A percentile compares a stretch with the other conserved stretches of the same genome.
Conservation (phyloP, 176 grass and related monocot species). For the Zoysia japonica region DNA sequence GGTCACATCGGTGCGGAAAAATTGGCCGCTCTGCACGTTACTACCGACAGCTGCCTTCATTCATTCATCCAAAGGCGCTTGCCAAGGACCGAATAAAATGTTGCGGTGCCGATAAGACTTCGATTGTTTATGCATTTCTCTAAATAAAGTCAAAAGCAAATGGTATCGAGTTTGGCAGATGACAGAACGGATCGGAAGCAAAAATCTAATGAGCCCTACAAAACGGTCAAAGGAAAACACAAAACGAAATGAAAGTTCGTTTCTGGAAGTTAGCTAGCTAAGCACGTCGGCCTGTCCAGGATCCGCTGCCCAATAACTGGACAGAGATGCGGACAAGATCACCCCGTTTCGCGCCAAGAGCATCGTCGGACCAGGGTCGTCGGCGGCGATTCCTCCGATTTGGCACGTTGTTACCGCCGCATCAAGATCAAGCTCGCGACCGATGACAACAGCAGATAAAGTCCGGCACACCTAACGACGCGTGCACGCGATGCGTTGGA, state of each 20-base stretch:
- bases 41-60: constrained; percentile 39
- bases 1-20: constrained; percentile 44
- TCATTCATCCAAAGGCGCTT: constrained; percentile 18
- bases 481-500: not conserved
- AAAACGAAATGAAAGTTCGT: not conserved
- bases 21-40: constrained; percentile 28
- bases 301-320: not conserved
- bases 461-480: not conserved
- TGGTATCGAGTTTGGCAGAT: constrained; percentile 44
- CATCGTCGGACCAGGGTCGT: not conserved
- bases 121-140: not conserved
- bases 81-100: constrained; percentile 18
- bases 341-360: too few species aligned
- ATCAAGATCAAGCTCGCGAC: not conserved
- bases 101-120: constrained; percentile 5
- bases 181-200: not conserved
- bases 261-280: not conserved
- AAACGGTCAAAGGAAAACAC: constrained; percentile 21
- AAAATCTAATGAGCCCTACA: not conserved
- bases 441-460: not conserved
- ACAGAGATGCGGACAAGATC: not conserved
- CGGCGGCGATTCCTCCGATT: constrained; percentile 31
- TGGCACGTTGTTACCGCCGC: constrained; percentile 20
- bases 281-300: not conserved
- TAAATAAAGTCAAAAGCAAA: constrained; percentile 31